Percentiles rank a stretch among this genome's conserved stretches.
Conservation (phyloP, 257 asterid genomes). For the Linaria vulgaris region DNA sequence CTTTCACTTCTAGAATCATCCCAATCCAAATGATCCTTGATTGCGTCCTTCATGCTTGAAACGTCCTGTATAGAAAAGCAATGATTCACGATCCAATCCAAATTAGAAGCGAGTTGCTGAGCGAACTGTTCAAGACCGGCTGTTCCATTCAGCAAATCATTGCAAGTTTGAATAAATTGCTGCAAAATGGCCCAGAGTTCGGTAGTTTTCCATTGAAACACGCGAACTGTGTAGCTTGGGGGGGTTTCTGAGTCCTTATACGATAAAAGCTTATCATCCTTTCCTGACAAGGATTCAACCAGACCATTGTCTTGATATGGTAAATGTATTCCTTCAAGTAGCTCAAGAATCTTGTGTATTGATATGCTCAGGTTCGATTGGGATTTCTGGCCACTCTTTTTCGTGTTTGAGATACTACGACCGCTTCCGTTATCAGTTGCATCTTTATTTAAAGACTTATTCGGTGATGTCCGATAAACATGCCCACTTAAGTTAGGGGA, state of each 20-base stretch:
- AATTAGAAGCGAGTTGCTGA: slow-evolving; percentile 45
- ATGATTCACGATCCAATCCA: slow-evolving; percentile 82
- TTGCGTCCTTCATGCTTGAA: slow-evolving; percentile 68
- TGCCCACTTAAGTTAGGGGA: slow-evolving; percentile 26
- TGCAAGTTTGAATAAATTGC: slow-evolving; percentile 54
- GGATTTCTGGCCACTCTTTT: slow-evolving; percentile 31
- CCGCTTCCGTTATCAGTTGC: slow-evolving; percentile 32
- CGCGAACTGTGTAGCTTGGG: slow-evolving; percentile 50
- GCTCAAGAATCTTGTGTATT: slow-evolving; percentile 54
- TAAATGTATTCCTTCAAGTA: slow-evolving; percentile 62
- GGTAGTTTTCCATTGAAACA: slow-evolving; percentile 72
- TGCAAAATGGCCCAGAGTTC: slow-evolving; percentile 53
- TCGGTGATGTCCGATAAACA: slow-evolving; percentile 24
- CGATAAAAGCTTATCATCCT: slow-evolving; percentile 32
- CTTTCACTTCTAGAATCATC: slow-evolving; percentile 65
- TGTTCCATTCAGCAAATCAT: slow-evolving; percentile 48
- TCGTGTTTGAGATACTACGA: slow-evolving; percentile 22
- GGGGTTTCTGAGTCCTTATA: slow-evolving; percentile 37
- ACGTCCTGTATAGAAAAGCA: slow-evolving; percentile 86
- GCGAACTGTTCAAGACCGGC: slow-evolving; percentile 53
- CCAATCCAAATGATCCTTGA: slow-evolving; percentile 59
- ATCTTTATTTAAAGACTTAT: slow-evolving; percentile 25
- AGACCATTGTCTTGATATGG: slow-evolving; percentile 38
- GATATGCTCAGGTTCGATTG: slow-evolving; percentile 39
- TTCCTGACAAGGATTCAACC: slow-evolving; percentile 33